Percentiles rank a stretch among this genome's conserved stretches.
Evolutionary conservation across 139 green algal genomes (phyloP).

Genomic region (Eudorina sp.): DNA sequence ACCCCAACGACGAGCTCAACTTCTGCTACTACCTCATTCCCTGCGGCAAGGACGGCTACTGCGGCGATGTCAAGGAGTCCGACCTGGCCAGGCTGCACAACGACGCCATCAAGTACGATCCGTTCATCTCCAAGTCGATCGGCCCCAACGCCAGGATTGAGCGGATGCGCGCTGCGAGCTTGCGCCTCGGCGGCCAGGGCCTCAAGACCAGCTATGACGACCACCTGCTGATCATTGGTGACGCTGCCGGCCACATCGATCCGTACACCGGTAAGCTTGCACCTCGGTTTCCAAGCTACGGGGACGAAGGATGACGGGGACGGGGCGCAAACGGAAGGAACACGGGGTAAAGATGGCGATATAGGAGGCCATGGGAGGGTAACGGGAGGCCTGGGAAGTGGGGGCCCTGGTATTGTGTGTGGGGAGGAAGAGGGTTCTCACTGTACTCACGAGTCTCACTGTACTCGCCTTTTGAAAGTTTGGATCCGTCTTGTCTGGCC

Average conservation of each 20-base stretch:
- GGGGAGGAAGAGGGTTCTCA: too few species aligned
- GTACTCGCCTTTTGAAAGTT: too few species aligned
- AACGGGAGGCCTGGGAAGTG: too few species aligned
- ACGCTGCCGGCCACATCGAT: constrained; percentile 94
- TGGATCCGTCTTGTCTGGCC: neutral
- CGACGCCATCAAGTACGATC: constrained; percentile 89
- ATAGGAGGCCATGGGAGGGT: too few species aligned
- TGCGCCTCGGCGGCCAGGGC: constrained; percentile 85
- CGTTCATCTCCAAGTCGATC: constrained; percentile 76
- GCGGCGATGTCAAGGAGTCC: constrained; percentile 83
- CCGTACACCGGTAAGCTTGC: constrained; percentile 82
- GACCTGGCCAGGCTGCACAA: constrained; percentile 90
- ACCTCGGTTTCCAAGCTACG: too few species aligned
- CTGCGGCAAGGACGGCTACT: constrained; percentile 75
- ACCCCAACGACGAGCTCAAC: constrained; percentile 94
- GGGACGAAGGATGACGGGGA: neutral
- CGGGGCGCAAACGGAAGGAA: too few species aligned
- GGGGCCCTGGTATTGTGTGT: too few species aligned
- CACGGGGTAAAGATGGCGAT: too few species aligned
- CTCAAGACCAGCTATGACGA: constrained; percentile 83
- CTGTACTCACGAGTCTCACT: too few species aligned
- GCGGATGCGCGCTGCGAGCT: constrained; percentile 87
- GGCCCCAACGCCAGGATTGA: constrained; percentile 92
- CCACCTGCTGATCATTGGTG: constrained; percentile 91
- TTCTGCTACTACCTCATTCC: constrained; percentile 97